Evolutionary conservation across 2,329 filamentous ascomycete genomes (phyloP), one percentile per base, ranked within the genome.

Genomic region (Penicillium sp.): DNA sequence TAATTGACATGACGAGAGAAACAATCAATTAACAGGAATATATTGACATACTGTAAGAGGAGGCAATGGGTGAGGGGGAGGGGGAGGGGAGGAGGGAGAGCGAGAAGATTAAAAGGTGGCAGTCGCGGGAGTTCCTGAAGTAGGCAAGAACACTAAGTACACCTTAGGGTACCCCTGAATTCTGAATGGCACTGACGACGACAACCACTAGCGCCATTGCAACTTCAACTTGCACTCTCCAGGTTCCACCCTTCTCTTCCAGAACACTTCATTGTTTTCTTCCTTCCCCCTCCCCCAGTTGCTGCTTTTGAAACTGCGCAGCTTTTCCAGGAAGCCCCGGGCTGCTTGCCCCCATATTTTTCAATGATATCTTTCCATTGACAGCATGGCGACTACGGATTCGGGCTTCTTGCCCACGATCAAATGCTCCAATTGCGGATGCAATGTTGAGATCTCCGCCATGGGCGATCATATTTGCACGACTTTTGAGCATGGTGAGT

Each of bases 391-490:
- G 47, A 60, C 69, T 52, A 79, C 79, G 65, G 81, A 86, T 68
- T 82, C 86, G 71, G 88, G 83, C 73, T 85, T 92, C 61, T 80
- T 94, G 78, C 90, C 91, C 68, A 87, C 87, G 21, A 90, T 96
- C 75, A 96, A 93, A 81, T 96, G 91, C 75, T 95, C 91, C 49
- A 86, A 82, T 77, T 96, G 91, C 71, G 84, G 86, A 36, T 74
- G 79, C 36, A 85, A 92, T 66, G 90, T 96, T 55, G 88, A 92
- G 69, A 94, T 96, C 63, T 88, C 89, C 36, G 79, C 87, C 72
- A 89, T 96, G 87, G 91, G 90, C 58, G 91, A 95, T 58, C 92
- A 96, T 77, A 72, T 90, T 57, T 96, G 92, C 73, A 72, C 73
- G 42, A 76, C 72, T 54, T 56, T 72, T 58, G 62, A 69, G 52